Evolutionary conservation across 306 rosid species (phyloP), one percentile per base, ranked within the genome.

Genomic region (Medicago ruthenica): DNA sequence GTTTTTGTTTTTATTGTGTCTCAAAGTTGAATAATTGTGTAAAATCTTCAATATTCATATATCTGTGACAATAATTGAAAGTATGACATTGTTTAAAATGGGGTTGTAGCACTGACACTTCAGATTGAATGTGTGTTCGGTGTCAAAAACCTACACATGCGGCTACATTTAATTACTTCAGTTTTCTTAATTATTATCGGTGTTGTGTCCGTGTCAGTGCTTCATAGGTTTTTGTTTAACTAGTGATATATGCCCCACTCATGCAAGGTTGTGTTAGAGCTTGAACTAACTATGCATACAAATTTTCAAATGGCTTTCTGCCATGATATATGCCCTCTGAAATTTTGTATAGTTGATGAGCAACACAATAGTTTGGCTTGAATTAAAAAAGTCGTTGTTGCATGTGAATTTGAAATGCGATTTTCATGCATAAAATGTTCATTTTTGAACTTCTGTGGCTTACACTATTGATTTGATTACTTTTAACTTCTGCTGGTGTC

Each of bases 391-490:
- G 27, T 24, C 27, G 27, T 24, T 34, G 37, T 34, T 34, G 7
- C 37, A 34, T 34, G 0, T 34, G 37, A 34, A 5, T 34, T 34
- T 34, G 37, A 5, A 34, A 34, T 34, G 5, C 5, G 7, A 34
- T 34, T 34, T 34, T 34, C 37, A 34, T 34, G 37, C 16, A 2
- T 47, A 47, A 2, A 62, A 54, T 21, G 53, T 45, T 79, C 41
- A 55, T 13, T 27, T 36, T 42, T 80, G 10, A 74, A 80, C 37
- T 60, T 44, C 24, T n/a, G 40, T 71, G 58, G 45, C 58, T 39
- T 61, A 8, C 70, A 47, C 44, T 17, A 20, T 63, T 75, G 55
- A 58, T 79, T 66, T 67, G 21, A 75, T 62, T 78, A 36, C 82
- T 60, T 34, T 4, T 41, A 17, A 41, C 40, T 68, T 83, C 3